Evolutionary conservation across 2,329 filamentous ascomycete genomes (phyloP), one percentile per base, ranked within the genome.

Genomic region (Tolypocladium ophioglossoides): DNA sequence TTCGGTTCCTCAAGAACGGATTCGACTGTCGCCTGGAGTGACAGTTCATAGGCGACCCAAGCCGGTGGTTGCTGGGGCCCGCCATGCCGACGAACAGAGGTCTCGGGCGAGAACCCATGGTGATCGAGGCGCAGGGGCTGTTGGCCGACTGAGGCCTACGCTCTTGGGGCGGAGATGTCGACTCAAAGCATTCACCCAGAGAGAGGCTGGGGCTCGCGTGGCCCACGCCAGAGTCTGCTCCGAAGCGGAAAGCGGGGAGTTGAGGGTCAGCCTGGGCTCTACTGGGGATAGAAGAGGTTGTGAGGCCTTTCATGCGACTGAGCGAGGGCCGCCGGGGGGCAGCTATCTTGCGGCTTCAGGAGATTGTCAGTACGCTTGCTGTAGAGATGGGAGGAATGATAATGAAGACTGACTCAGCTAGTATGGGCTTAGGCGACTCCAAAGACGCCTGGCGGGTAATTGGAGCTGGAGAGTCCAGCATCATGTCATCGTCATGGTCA

Each of bases 171-270:
- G 91, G 88, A 14, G 90, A 94, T 60, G 86, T 61, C 22, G 69
- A 83, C 58, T 85, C 78, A 67, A 95, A 95, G 74, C 87, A 90
- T 67, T 95, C 89, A 61, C 85, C 83, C 48, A 94, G 71, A 18
- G 87, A 87, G 59, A 90, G 79, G 20, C 66, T 67, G 34, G 66
- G 68, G 53, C 62, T 66, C 53, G 59, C 59, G 50, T 62, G 63
- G 57, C 52, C 62, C 53, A 62, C 60, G 52, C 56, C 59, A 53
- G 63, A 64, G 44, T 66, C 68, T 44, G 62, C 60, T 51, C 85
- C 86, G 65, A 96, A 95, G 61, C 83, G 83, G 72, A 96, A 94
- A 1, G 85, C 74, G 16, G 89, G 84, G 38, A 86, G 74, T 61
- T 87, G 84, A 58, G 73, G 80, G 59, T 90, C 87, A 39, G 79